Evolutionary conservation across 805 yeast species (phyloP).

Genomic region (Metahyphopichia silvanorum): DNA sequence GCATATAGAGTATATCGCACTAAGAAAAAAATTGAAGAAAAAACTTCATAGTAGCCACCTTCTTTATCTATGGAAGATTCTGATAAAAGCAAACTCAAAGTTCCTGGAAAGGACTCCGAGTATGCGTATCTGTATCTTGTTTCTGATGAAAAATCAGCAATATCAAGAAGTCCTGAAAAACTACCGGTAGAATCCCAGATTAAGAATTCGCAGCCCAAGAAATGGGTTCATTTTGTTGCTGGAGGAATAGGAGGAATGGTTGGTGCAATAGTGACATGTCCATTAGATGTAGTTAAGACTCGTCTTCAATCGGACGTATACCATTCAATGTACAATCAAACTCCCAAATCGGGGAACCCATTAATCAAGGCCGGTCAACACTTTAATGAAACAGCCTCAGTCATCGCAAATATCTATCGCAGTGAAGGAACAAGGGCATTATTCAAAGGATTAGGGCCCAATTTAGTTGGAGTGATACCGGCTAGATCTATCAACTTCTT

Average conservation of each 20-base stretch:
- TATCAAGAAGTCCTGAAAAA: constrained; percentile 39
- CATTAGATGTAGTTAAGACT: constrained; percentile 94
- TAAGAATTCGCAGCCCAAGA: constrained; percentile 18
- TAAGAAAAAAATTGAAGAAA: too few species aligned
- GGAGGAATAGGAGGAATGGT: constrained; percentile 97
- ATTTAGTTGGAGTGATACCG: constrained; percentile 95
- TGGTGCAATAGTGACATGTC: constrained; percentile 92
- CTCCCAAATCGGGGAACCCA: constrained; percentile 37
- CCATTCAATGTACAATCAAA: constrained; percentile 49
- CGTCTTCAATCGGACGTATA: constrained; percentile 89
- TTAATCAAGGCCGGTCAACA: constrained; percentile 58
- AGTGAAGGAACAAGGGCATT: constrained; percentile 83
- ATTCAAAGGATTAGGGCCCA: constrained; percentile 95
- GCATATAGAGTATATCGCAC: too few species aligned
- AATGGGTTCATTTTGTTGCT: constrained; percentile 81
- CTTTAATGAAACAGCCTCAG: constrained; percentile 77
- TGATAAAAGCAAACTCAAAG: not conserved
- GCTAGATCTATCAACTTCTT: constrained; percentile 96
- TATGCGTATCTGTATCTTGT: constrained; percentile 61
- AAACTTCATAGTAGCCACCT: not conserved
- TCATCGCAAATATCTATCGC: constrained; percentile 62
- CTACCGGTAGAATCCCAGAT: constrained; percentile 11
- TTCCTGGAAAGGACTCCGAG: constrained; percentile 50
- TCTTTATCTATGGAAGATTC: not conserved
- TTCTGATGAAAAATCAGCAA: constrained; percentile 69